A percentile compares a stretch with the other conserved stretches of the same genome.
phyloP scores from a whole-genome alignment of 1,284 basidiomycete genomes.

The Ceratobasidium sp. region DNA sequence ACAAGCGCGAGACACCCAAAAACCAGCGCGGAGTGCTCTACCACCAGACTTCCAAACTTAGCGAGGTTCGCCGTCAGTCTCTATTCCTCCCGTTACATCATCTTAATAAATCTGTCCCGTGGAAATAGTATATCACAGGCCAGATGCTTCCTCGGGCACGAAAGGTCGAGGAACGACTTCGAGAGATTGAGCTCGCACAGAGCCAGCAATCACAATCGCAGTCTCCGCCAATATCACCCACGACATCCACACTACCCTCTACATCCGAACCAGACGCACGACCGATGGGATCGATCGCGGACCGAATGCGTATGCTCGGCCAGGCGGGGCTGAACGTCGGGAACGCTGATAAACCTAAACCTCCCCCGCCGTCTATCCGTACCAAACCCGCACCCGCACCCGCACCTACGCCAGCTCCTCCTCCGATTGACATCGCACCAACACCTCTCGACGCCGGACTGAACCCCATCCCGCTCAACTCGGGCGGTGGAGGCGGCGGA shows the following conservation, averaged over 20 bases:
- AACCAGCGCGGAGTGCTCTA: slow-evolving; percentile 47
- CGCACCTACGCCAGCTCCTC: slow-evolving; percentile 11
- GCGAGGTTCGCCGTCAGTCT: slow-evolving; percentile 30
- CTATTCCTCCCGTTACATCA: neutral
- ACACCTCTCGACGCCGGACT: slow-evolving; percentile 14
- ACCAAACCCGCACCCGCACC: slow-evolving; percentile 27
- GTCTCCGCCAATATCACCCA: slow-evolving; percentile 22
- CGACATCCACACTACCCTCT: slow-evolving; percentile 26
- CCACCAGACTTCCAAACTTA: slow-evolving; percentile 39
- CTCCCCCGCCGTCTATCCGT: slow-evolving; percentile 49
- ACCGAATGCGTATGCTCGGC: slow-evolving; percentile 58
- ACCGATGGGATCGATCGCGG: slow-evolving; percentile 58
- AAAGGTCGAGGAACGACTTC: slow-evolving; percentile 42
- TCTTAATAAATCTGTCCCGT: neutral
- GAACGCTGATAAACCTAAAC: slow-evolving; percentile 34
- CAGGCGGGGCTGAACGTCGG: slow-evolving; percentile 59
- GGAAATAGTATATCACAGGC: slow-evolving; percentile 23
- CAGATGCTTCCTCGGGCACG: slow-evolving; percentile 41
- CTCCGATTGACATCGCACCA: neutral
- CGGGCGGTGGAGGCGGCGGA: slow-evolving; percentile 22
- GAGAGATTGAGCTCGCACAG: slow-evolving; percentile 39
- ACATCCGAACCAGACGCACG: slow-evolving; percentile 46
- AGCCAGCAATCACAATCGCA: neutral
- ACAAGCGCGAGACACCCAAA: slow-evolving; percentile 44
- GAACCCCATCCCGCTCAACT: slow-evolving; percentile 19